These are phyloP conservation scores for Chlamydomonas sp. DNA, from an alignment of 139 green algal species.

Conservation along the genomic window DNA sequence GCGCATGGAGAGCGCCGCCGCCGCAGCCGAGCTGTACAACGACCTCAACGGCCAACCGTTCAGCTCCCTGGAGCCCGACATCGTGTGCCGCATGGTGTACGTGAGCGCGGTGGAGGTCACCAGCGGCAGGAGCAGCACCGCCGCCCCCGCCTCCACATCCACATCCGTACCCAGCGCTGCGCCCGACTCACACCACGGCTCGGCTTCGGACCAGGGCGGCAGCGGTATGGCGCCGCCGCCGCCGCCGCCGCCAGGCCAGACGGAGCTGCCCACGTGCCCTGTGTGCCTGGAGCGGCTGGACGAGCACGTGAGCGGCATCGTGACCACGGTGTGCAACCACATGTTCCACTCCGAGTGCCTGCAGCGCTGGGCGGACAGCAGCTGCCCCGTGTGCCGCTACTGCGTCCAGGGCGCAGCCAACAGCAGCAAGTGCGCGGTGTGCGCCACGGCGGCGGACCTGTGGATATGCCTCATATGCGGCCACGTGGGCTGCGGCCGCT, in stretches of 20 bases:
- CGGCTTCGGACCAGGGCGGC: not conserved
- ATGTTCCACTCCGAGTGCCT: slow-evolving; percentile 96
- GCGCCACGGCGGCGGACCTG: slow-evolving; percentile 78
- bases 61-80: slow-evolving; percentile 82
- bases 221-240: not conserved
- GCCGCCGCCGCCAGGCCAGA: slow-evolving; percentile 62
- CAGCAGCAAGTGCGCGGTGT: slow-evolving; percentile 76
- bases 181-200: not conserved
- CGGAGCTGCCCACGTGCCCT: slow-evolving; percentile 93
- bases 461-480: slow-evolving; percentile 99
- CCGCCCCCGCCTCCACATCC: not conserved
- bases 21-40: slow-evolving; percentile 82
- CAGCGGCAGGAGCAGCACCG: slow-evolving; percentile 12
- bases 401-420: slow-evolving; percentile 33
- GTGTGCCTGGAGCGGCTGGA: slow-evolving; percentile 98
- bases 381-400: slow-evolving; percentile 90
- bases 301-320: slow-evolving; percentile 90
- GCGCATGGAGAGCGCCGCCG: slow-evolving; percentile 69
- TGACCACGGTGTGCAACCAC: slow-evolving; percentile 97
- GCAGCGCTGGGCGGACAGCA: slow-evolving; percentile 89
- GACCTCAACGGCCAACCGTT: slow-evolving; percentile 89
- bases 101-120: slow-evolving; percentile 61
- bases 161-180: not conserved
- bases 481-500: slow-evolving; percentile 92
- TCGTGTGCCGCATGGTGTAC: slow-evolving; percentile 79